Base-by-base conservation (phyloP, 2,329 filamentous ascomycete species). In the Trichoderma hamatum region DNA sequence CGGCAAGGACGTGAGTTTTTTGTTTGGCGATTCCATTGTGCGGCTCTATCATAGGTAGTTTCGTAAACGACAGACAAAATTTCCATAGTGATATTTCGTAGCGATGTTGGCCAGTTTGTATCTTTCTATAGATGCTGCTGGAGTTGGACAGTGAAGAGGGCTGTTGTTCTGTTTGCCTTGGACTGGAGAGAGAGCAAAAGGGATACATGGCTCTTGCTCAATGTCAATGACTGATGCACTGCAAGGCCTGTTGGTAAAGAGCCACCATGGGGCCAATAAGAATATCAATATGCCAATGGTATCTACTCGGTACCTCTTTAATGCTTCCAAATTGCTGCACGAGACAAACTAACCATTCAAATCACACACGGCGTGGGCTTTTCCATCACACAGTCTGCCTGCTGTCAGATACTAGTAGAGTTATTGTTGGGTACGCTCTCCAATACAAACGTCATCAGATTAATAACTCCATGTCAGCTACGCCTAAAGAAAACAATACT, bases 1-100 rank as follows among this genome's bases (percentile, higher is more conserved):
- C 54, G 28, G 39, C 10, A 34, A 24, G 39, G 30, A 30, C 52
- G 36, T 16, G 26, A 32, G 13, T 21, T 66, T 9, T 24, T 28
- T 14, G 28, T 28, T 4, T 2, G 36, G 39, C 21, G 14, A 26
- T 16, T 26, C 43, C 54, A 67, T 59, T 26, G 39, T 49, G 32
- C 28, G 30, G n/a, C 21, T 34, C 36, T 59, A 67, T n/a, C n/a
- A n/a, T n/a, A 54, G 64, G 28, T 59, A 34, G 16, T 46, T 49
- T 59, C 39, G 28, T 9, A 67, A 59, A 59, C 30, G 64, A 67
- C 39, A 51, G 64, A 36, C 39, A 16, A 19, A 28, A 49, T 11
- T 59, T 51, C 19, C 64, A 67, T 67, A 51, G 19, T 39, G 49
- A 67, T 67, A 58, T 36, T 46, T 11, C 1, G 9, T 67, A 67